A percentile compares a stretch with the other conserved stretches of the same genome.
phyloP scores from a whole-genome alignment of 2,329 filamentous ascomycete genomes.

The Ophiostoma ips region DNA sequence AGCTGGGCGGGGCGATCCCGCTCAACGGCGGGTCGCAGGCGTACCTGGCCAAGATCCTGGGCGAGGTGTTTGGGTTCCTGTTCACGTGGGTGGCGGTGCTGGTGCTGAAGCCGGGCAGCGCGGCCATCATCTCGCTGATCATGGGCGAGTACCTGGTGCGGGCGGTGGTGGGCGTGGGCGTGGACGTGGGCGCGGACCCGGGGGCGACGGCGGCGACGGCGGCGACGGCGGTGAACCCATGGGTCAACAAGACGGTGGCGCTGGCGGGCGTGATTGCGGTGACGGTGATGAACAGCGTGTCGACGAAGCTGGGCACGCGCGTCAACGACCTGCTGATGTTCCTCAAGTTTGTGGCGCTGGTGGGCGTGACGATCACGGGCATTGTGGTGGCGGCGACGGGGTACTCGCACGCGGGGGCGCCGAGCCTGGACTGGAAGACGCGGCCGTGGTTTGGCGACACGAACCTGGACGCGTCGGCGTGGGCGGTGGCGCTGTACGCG shows the following conservation, averaged over 20 bases:
- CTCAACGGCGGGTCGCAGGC: constrained; percentile 89
- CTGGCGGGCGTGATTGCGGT: constrained; percentile 61
- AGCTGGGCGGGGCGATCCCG: constrained; percentile 89
- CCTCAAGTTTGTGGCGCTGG: constrained; percentile 80
- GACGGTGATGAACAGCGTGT: constrained; percentile 79
- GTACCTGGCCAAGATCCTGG: constrained; percentile 92
- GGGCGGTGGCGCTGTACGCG: constrained; percentile 89
- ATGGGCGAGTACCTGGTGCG: constrained; percentile 96
- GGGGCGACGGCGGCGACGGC: constrained; percentile 49
- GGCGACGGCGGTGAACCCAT: constrained; percentile 53
- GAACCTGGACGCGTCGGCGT: constrained; percentile 63
- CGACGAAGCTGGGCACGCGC: constrained; percentile 73
- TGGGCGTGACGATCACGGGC: constrained; percentile 76
- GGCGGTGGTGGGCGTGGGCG: constrained; percentile 77
- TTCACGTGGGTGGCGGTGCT: constrained; percentile 95
- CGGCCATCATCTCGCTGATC: constrained; percentile 92
- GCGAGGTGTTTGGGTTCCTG: constrained; percentile 80
- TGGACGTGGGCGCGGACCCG: no score
- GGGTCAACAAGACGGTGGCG: constrained; percentile 84
- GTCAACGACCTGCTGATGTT: constrained; percentile 94
- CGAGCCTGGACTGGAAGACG: constrained; percentile 76
- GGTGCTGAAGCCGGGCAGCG: constrained; percentile 83
- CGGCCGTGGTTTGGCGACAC: constrained; percentile 83
- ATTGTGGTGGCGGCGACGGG: constrained; percentile 83
- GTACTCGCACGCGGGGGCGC: constrained; percentile 56